These are phyloP conservation scores for Vitis hybrid DNA, from an alignment of 177 flowering plant genomes.

Conservation along the genomic window DNA sequence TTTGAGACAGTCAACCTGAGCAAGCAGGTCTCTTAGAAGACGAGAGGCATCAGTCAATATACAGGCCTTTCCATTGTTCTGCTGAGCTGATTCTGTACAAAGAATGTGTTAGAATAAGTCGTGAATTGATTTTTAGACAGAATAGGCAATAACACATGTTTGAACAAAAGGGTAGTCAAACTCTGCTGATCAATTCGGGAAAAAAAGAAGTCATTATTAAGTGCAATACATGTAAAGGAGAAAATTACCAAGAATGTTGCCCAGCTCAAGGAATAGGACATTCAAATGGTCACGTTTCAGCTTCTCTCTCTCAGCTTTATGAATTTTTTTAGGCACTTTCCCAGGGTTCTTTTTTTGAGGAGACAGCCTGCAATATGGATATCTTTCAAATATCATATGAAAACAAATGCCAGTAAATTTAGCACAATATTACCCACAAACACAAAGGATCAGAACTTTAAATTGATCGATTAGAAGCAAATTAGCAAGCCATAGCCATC, in stretches of 20 bases:
- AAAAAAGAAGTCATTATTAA: background rate
- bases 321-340: slow-evolving; percentile 66
- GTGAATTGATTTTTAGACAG: too few species aligned
- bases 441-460: too few species aligned
- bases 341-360: slow-evolving; percentile 44
- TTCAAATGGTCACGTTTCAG: slow-evolving; percentile 82
- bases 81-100: slow-evolving; percentile 52
- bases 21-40: slow-evolving; percentile 50
- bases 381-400: background rate
- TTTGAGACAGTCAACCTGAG: slow-evolving; percentile 62
- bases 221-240: background rate
- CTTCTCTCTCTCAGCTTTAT: slow-evolving; percentile 91
- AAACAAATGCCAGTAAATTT: too few species aligned
- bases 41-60: slow-evolving; percentile 66
- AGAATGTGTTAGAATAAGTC: background rate
- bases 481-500: too few species aligned
- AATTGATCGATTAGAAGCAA: too few species aligned
- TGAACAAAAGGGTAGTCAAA: too few species aligned
- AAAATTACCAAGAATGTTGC: slow-evolving; percentile 36
- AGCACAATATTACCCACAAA: too few species aligned
- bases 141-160: too few species aligned
- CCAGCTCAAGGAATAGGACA: slow-evolving; percentile 46
- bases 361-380: slow-evolving; percentile 36
- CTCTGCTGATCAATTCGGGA: too few species aligned
- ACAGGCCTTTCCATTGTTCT: slow-evolving; percentile 79